phyloP scores from a whole-genome alignment of 805 yeast species.

The Danielia oregonensis region DNA sequence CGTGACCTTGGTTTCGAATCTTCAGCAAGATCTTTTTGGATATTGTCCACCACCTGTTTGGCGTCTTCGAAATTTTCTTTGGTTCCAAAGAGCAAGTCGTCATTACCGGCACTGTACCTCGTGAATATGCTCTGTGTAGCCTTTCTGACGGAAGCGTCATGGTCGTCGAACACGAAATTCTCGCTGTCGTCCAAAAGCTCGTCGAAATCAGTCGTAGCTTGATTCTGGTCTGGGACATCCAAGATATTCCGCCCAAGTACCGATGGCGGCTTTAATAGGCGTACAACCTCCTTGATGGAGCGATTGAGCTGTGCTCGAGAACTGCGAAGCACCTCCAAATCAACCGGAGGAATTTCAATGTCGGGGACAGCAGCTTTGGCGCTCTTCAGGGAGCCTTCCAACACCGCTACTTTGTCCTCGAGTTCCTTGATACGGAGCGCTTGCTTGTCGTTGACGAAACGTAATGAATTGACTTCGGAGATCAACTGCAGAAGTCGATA shows the following conservation, averaged over 20 bases:
- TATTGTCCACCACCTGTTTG: neutral
- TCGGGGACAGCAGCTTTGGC: neutral
- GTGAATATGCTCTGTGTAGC: constrained; percentile 7
- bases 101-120: constrained; percentile 12
- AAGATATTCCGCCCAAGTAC: constrained; percentile 3
- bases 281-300: constrained; percentile 12
- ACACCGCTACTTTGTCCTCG: constrained; percentile 20
- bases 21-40: constrained; percentile 1
- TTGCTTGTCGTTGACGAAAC: constrained; percentile 40
- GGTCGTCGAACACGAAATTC: constrained; percentile 1
- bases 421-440: constrained; percentile 34
- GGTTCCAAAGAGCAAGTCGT: constrained; percentile 8
- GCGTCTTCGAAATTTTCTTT: neutral
- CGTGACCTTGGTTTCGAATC: neutral
- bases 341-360: constrained; percentile 13
- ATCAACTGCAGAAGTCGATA: constrained; percentile 49
- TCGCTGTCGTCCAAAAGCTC: constrained; percentile 9
- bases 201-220: constrained; percentile 4
- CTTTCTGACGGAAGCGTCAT: constrained; percentile 2
- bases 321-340: constrained; percentile 12
- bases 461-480: constrained; percentile 47
- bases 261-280: constrained; percentile 16
- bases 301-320: constrained; percentile 13
- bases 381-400: neutral
- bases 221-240: constrained; percentile 3